Evolutionary conservation across 805 yeast genomes (phyloP).

Genomic region (Saturnispora hagleri): DNA sequence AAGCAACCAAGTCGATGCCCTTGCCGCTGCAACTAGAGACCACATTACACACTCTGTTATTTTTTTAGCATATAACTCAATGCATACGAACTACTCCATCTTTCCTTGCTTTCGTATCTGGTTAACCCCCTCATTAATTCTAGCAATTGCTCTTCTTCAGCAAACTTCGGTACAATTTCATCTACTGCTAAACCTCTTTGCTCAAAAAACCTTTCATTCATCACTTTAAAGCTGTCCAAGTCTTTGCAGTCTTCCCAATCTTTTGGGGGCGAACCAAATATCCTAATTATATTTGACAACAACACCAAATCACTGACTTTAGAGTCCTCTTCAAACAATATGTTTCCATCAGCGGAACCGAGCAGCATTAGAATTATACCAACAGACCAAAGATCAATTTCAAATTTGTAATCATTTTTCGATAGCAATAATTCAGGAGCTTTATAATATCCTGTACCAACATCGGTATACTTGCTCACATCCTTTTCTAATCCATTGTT

Average conservation of each 20-base stretch:
- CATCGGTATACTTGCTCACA: slow-evolving; percentile 38
- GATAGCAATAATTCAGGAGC: slow-evolving; percentile 71
- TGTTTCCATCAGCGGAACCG: slow-evolving; percentile 31
- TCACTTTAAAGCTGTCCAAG: slow-evolving; percentile 28
- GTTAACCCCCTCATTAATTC: slow-evolving; percentile 35
- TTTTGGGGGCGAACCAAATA: slow-evolving; percentile 56
- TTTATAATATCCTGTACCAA: slow-evolving; percentile 58
- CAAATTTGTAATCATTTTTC: slow-evolving; percentile 39
- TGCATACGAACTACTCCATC: slow-evolving; percentile 27
- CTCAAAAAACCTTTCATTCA: slow-evolving; percentile 23
- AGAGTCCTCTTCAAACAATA: slow-evolving; percentile 32
- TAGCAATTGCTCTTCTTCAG: slow-evolving; percentile 10
- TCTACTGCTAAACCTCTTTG: slow-evolving; percentile 17
- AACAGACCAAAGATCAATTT: slow-evolving; percentile 64
- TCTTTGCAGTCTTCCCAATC: slow-evolving; percentile 37
- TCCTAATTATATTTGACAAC: slow-evolving; percentile 41
- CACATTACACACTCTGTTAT: not conserved
- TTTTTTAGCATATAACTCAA: not conserved
- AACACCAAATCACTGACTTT: slow-evolving; percentile 48
- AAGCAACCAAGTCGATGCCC: too few relatives aligned
- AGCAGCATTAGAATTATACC: slow-evolving; percentile 55
- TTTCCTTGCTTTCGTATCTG: slow-evolving; percentile 29
- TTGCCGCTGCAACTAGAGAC: too few relatives aligned
- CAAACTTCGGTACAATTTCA: slow-evolving; percentile 29
- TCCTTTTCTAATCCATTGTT: slow-evolving; percentile 60